Base-by-base conservation (phyloP, 352 stramenopile species). In the Phytophthora vignae region DNA sequence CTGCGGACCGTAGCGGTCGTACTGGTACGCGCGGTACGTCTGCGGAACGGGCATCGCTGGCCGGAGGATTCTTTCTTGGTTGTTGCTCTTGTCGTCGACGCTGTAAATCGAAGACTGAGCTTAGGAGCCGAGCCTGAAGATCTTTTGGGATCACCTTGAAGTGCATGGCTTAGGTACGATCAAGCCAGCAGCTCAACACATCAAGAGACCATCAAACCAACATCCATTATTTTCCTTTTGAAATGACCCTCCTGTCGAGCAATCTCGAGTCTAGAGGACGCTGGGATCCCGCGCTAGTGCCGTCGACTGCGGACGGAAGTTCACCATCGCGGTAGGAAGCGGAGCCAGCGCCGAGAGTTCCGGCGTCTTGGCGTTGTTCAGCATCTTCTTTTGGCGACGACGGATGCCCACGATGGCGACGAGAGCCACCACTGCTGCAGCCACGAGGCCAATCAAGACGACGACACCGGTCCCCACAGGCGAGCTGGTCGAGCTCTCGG, bases 361-460 rank as follows among this genome's bases (percentile, higher is more conserved):
- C n/a, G 76, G 80, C 0, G 75, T 79, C 59, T 90, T 88, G 55
- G 60, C 71, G 27, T 78, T 73, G 7, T 78, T 67, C 27, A 90
- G 19, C 64, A 84, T 58, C 57, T 83, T 86, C 53, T 81, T 74
- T 60, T 90, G 79, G 60, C 74, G 78, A n/a, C 54, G 57, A 42
- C 82, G 78, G 22, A 86, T 44, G 11, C 69, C 68, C 19, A 88
- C 60, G 57, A 90, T 77, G 8, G 68, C 78, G 3, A 64, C 79
- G 17, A 90, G 67, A 19, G 68, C 73, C 36, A 88, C 78, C 8
- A 85, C 69, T 3, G 78, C 79, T 12, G 68, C 79, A 56, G 70
- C 79, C 22, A 88, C 60, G 14, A 87, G 53, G 11, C 57, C 81
- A 50, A 78, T 55, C 4, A 85, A 12, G n/a, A 90, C 75, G 38